Percentiles rank a stretch among this genome's conserved stretches.
phyloP scores from a whole-genome alignment of 2,329 filamentous ascomycete genomes.

The Colletotrichum navitas region DNA sequence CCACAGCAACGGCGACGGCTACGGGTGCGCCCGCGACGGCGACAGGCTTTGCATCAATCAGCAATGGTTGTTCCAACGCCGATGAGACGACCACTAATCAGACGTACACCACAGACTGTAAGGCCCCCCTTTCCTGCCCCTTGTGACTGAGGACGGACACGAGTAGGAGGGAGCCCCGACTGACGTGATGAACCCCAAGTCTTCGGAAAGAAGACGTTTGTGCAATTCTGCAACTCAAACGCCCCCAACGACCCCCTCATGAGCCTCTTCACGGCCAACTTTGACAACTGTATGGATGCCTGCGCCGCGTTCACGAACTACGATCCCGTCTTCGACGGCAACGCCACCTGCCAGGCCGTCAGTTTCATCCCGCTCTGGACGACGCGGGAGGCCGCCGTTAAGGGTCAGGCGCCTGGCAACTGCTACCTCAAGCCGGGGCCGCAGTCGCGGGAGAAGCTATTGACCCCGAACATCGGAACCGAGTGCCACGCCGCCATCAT shows the following conservation, averaged over 20 bases:
- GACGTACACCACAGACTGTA: constrained; percentile 56
- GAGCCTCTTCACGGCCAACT: constrained; percentile 58
- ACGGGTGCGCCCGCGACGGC: constrained; percentile 45
- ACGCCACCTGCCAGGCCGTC: constrained; percentile 50
- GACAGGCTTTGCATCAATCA: constrained; percentile 50
- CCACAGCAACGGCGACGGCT: constrained; percentile 32
- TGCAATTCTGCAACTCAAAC: constrained; percentile 59
- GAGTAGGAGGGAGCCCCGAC: background rate
- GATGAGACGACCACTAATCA: constrained; percentile 53
- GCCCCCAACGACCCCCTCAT: constrained; percentile 53
- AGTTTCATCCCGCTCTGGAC: constrained; percentile 60
- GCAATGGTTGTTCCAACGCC: constrained; percentile 56
- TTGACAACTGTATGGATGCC: constrained; percentile 62
- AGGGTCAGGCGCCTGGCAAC: constrained; percentile 56
- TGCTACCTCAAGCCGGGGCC: constrained; percentile 60
- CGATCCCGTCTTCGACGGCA: constrained; percentile 32
- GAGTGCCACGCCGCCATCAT: constrained; percentile 54
- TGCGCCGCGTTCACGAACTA: constrained; percentile 53
- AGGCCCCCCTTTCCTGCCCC: constrained; percentile 41
- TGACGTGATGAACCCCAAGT: constrained; percentile 49
- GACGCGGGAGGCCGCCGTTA: constrained; percentile 50
- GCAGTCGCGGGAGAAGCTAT: constrained; percentile 49
- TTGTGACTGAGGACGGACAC: background rate
- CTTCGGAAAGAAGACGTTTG: constrained; percentile 53
- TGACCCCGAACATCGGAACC: constrained; percentile 50